Evolutionary conservation across 1,139 yeast species (phyloP), one percentile per base, ranked within the genome.

Genomic region (Sugiyamaella grinbergsii): DNA sequence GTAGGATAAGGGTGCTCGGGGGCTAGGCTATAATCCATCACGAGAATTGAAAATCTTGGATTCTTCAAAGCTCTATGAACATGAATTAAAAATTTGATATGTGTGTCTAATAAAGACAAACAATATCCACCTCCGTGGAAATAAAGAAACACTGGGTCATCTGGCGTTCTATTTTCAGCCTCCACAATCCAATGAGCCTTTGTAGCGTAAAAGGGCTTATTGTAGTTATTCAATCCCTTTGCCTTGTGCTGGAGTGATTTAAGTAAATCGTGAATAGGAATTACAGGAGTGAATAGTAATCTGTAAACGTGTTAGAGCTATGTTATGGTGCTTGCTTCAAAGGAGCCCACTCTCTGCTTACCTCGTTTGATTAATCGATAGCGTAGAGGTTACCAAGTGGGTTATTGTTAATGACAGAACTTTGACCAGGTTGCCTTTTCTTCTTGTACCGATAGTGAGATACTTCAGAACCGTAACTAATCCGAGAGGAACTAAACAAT

Each of bases 81-180:
- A 3, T 62, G 60, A 2, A 71, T 40, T 28, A 54, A 32, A 36
- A 57, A 50, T 13, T 47, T 43, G 7, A 72, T 65, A 19, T 67
- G 75, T 3, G 69, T 49, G 11, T 66, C 72, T 34, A 66, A 63
- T 42, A 67, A 53, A 15, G 66, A 68, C 44, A 71, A 58, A 40
- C 66, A 59, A 54, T 66, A 74, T 0, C 76, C 78, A 24, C 78
- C 78, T 5, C 78, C 78, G 56, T 75, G 79, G 38, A 65, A 50
- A 47, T 60, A 61, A 11, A 62, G 38, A 11, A 62, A 32, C 10
- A 63, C 62, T 3, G 66, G 67, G 37, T 63, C 67, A 2, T 51
- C 54, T 5, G 50, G 47, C 1, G 36, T 40, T 23, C 66, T 44
- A 40, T 62, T 50, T 15, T 41, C 49, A 11, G 60, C 63, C 23